Evolutionary conservation across 768 basidiomycete species (phyloP).

Genomic region (Amanita brunnescens): DNA sequence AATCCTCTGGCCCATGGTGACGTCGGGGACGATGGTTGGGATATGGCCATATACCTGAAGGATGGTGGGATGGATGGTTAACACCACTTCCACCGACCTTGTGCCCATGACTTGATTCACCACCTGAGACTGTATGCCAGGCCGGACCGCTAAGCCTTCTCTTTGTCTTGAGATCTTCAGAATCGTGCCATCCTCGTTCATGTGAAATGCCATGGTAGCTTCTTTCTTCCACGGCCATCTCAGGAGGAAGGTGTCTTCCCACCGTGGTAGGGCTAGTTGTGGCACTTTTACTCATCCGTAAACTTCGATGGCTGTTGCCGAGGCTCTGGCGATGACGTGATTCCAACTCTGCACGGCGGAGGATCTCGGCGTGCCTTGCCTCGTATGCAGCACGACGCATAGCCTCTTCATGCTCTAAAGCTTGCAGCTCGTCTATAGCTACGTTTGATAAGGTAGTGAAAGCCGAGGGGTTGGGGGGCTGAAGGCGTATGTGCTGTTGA

Average conservation of each 20-base stretch:
- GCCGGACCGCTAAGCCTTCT: conserved; percentile 49
- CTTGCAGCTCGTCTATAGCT: conserved; percentile 85
- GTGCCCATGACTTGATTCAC: conserved; percentile 17
- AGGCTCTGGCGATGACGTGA: conserved; percentile 33
- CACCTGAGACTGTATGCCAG: conserved; percentile 32
- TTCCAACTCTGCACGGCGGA: conserved; percentile 67
- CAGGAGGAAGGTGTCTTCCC: conserved; percentile 23
- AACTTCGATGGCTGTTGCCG: conserved; percentile 12
- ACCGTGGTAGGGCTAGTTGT: conserved; percentile 48
- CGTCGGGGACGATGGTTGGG: conserved; percentile 32
- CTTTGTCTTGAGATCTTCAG: conserved; percentile 19
- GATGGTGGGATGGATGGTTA: conserved; percentile 19
- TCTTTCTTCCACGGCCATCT: conserved; percentile 24
- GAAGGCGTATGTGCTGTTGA: conserved; percentile 13
- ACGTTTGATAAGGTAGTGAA: conserved; percentile 64
- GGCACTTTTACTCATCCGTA: conserved; percentile 50
- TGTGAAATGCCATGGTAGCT: conserved; percentile 31
- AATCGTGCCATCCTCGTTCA: conserved; percentile 24
- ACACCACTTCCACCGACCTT: conserved; percentile 10
- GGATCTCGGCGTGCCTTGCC: conserved; percentile 58
- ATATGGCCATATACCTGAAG: conserved; percentile 22
- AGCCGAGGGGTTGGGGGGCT: conserved; percentile 30
- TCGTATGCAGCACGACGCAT: conserved; percentile 83
- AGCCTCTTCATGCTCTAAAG: conserved; percentile 82
- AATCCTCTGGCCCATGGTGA: conserved; percentile 39